Evolutionary conservation across 2,329 filamentous ascomycete genomes (phyloP).

Genomic region (Sporothrix curviconia): DNA sequence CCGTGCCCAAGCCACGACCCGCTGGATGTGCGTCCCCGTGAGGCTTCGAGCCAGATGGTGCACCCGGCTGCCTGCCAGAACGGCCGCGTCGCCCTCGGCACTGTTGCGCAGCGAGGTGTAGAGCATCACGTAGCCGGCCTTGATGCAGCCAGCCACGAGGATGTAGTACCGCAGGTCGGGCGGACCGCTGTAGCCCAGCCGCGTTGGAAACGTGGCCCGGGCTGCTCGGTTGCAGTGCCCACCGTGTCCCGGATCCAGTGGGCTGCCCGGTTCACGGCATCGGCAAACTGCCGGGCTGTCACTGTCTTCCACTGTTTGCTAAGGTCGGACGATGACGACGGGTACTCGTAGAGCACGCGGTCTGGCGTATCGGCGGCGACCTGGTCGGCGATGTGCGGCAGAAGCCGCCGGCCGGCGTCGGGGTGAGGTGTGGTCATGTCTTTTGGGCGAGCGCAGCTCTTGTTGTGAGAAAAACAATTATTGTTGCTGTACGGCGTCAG

Average conservation of each 20-base stretch:
- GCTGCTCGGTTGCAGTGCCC: neutral
- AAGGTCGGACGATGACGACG: constrained; percentile 2
- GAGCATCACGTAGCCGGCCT: constrained; percentile 29
- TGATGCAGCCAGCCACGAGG: constrained; percentile 24
- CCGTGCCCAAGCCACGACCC: neutral
- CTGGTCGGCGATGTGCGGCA: constrained; percentile 9
- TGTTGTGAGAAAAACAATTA: neutral
- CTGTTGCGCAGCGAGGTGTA: constrained; percentile 37
- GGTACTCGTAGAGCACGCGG: constrained; percentile 9
- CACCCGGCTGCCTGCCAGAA: constrained; percentile 40
- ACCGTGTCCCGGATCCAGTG: neutral
- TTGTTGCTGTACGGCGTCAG: too few species aligned
- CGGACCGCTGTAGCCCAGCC: constrained; percentile 41
- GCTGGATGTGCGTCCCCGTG: constrained; percentile 28
- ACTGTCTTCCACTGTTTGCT: constrained; percentile 11
- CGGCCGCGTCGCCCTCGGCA: constrained; percentile 37
- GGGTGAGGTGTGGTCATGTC: neutral
- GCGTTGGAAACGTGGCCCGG: constrained; percentile 25
- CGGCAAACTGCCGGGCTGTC: constrained; percentile 9
- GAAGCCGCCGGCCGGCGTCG: neutral
- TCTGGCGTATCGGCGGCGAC: neutral
- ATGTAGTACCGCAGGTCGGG: constrained; percentile 26
- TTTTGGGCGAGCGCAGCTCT: neutral
- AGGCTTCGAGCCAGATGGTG: constrained; percentile 17
- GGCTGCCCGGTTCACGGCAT: constrained; percentile 19